Percentiles rank a stretch among this genome's conserved stretches.
These are phyloP conservation scores for Skeletonema menzelii DNA, from an alignment of 108 stramenopile species.

Conservation along the genomic window DNA sequence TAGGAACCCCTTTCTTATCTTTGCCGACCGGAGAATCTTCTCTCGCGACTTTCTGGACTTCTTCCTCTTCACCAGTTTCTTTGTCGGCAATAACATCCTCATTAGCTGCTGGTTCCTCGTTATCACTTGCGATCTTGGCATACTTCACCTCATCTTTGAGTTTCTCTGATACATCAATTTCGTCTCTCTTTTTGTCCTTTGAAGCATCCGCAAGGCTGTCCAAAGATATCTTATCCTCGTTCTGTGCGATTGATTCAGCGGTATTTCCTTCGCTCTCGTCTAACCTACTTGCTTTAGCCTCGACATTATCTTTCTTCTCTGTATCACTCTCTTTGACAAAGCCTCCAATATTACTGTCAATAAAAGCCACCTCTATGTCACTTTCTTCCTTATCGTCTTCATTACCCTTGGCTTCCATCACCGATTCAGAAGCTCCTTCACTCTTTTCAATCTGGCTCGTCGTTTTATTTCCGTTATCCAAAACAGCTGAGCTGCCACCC, in stretches of 20 bases:
- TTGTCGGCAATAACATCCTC: background rate
- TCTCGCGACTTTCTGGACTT: background rate
- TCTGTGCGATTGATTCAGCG: background rate
- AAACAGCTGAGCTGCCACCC: background rate
- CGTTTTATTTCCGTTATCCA: background rate
- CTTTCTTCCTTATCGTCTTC: background rate
- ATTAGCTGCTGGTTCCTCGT: background rate
- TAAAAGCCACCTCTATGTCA: background rate
- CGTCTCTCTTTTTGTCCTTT: background rate
- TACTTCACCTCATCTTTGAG: background rate
- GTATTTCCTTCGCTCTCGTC: background rate
- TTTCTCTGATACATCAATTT: background rate
- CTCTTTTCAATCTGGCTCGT: background rate
- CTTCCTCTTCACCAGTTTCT: background rate
- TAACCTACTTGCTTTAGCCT: background rate
- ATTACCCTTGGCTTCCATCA: background rate
- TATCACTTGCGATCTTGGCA: background rate
- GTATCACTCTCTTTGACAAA: background rate
- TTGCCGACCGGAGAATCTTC: constrained; percentile 31
- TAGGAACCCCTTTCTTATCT: background rate
- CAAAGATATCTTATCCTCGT: background rate
- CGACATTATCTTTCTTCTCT: background rate
- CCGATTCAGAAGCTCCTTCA: background rate
- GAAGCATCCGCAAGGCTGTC: background rate
- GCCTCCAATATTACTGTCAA: background rate